Evolutionary conservation across 768 basidiomycete species (phyloP).

Genomic region (Serendipita sp.): DNA sequence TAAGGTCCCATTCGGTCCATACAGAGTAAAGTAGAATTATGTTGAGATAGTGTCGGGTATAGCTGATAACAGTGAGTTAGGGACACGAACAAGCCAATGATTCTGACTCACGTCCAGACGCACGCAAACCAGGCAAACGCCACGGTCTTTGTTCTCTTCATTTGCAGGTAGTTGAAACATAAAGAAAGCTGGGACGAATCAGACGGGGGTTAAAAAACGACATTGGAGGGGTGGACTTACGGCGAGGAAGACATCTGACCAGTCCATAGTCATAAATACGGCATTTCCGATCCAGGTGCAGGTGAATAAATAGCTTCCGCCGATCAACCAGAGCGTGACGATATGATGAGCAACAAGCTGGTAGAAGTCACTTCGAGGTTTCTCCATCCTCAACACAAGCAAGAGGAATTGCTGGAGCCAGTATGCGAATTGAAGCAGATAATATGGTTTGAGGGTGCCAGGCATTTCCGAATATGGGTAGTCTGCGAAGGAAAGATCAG

Average conservation of each 20-base stretch:
- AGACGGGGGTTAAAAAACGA: too few species aligned
- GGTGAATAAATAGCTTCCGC: constrained; percentile 77
- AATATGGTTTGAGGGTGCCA: constrained; percentile 74
- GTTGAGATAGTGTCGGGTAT: constrained; percentile 89
- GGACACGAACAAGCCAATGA: not conserved
- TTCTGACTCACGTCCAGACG: constrained; percentile 60
- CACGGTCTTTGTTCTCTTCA: constrained; percentile 42
- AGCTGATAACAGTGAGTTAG: constrained; percentile 29
- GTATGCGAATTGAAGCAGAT: constrained; percentile 83
- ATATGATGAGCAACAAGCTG: constrained; percentile 85
- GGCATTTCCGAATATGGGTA: constrained; percentile 91
- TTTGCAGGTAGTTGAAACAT: constrained; percentile 71
- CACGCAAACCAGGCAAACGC: constrained; percentile 48
- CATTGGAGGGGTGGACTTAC: constrained; percentile 25
- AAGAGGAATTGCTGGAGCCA: constrained; percentile 92
- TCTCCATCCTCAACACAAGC: constrained; percentile 70
- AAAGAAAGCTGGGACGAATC: constrained; percentile 47
- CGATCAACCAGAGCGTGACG: constrained; percentile 87
- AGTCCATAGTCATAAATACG: constrained; percentile 92
- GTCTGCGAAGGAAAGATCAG: constrained; percentile 26
- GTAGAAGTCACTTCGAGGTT: constrained; percentile 82
- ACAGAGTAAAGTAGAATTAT: constrained; percentile 75
- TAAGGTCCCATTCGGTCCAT: constrained; percentile 55
- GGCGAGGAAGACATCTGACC: constrained; percentile 78
- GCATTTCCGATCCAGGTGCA: constrained; percentile 79